Base-by-base conservation (phyloP, 2,329 filamentous ascomycete species). In the Alternaria sp. region DNA sequence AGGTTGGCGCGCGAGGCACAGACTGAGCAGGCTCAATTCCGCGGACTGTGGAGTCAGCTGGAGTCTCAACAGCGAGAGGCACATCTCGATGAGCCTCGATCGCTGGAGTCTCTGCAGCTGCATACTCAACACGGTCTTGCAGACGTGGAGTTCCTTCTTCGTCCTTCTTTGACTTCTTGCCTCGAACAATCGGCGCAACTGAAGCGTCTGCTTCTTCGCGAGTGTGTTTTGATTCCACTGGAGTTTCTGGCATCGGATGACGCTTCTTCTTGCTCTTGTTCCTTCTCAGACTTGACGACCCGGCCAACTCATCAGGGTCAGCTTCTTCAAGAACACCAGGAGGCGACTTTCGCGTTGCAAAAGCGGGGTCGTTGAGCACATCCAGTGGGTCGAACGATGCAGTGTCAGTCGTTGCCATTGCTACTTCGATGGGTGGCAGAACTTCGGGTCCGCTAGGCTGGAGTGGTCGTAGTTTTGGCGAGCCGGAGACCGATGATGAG, bases 231-330 rank as follows among this genome's bases (percentile, higher is more conserved):
- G 40, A n/a, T 21, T 55, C 70, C 2, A 62, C 43, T 10, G 51
- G 67, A 7, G 56, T 64, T 3, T 62, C 62, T 30, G 63, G 52
- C 5, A 63, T 46, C 36, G 67, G 67, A 6, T 60, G 55, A 19
- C 72, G 73, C 57, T 72, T 75, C 72, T 84, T 83, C 73, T 84
- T 84, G 17, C 78, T 76, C 67, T 83, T 84, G 9, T 75, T 73
- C 64, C 83, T 84, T 76, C 82, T 85, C 32, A 72, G 74, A 71
- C 83, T 84, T 44, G 79, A 77, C 51, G 78, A 75, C 4, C 71
- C 63, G 36, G 71, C 77, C 7, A 79, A 67, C 51, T 79, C 77
- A 28, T 77, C 76, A n/a, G 75, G 76, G 64, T 80, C 77, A 6
- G 73, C 72, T 43, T 78, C 77, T 63, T 79, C 77, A 43, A 79